phyloP scores from a whole-genome alignment of 352 stramenopile species.

The Blastocystis sp. region DNA sequence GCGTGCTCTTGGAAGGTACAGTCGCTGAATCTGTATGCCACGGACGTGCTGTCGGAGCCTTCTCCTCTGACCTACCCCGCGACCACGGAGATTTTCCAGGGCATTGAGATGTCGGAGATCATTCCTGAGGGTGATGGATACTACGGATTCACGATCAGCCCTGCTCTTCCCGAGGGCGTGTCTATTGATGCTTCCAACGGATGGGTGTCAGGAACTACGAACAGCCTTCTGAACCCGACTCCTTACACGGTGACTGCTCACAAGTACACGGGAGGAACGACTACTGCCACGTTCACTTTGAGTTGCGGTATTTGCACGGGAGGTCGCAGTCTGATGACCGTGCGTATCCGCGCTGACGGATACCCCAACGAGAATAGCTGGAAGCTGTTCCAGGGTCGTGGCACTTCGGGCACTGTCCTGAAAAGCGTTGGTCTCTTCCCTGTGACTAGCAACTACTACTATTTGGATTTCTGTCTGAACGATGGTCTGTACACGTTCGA shows the following conservation, averaged over 20 bases:
- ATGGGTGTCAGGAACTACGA: not conserved
- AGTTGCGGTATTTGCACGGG: not conserved
- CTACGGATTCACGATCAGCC: not conserved
- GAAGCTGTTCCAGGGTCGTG: not conserved
- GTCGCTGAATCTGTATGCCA: not conserved
- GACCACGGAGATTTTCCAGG: not conserved
- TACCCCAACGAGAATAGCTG: not conserved
- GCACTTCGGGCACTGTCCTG: not conserved
- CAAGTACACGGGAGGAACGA: not conserved
- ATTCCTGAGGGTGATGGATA: not conserved
- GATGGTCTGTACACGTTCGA: conserved; percentile 3
- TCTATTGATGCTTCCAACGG: not conserved
- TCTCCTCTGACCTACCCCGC: not conserved
- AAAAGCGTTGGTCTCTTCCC: not conserved
- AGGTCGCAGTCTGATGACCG: not conserved
- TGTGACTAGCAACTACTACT: not conserved
- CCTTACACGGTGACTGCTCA: not conserved
- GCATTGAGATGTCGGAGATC: conserved; percentile 15
- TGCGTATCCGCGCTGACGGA: not conserved
- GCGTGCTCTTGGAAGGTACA: not conserved
- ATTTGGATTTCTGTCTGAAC: not conserved
- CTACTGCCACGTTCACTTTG: not conserved
- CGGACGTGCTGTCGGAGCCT: not conserved
- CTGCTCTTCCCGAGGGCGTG: not conserved
- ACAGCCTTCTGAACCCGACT: not conserved